Evolutionary conservation across 805 yeast genomes (phyloP).

Genomic region (Schizosaccharomyces cryophilus): DNA sequence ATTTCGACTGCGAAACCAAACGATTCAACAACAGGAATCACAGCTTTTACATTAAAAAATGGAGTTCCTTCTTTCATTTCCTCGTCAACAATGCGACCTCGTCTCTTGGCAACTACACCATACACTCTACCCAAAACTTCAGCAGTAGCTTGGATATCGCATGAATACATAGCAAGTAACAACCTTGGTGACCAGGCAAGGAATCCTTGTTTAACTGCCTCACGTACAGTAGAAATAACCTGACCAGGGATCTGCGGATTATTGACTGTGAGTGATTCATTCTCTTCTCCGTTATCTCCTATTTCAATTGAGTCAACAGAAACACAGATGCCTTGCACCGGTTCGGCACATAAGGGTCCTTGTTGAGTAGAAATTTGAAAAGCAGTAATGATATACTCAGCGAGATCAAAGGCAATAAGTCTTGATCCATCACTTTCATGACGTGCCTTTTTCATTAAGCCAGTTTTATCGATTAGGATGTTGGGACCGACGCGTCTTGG

Average conservation of each 20-base stretch:
- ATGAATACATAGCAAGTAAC: slow-evolving; percentile 74
- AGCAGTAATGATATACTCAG: slow-evolving; percentile 47
- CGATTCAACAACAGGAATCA: slow-evolving; percentile 81
- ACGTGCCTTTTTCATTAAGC: not conserved
- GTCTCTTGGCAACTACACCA: slow-evolving; percentile 71
- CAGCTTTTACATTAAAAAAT: slow-evolving; percentile 64
- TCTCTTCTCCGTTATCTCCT: slow-evolving; percentile 9
- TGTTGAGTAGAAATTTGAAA: slow-evolving; percentile 58
- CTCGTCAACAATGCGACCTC: slow-evolving; percentile 66
- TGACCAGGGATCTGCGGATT: slow-evolving; percentile 32
- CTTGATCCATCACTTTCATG: not conserved
- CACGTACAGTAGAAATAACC: slow-evolving; percentile 46
- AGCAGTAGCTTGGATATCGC: slow-evolving; percentile 85
- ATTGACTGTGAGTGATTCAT: slow-evolving; percentile 10
- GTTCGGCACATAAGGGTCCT: slow-evolving; percentile 80
- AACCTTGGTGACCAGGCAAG: slow-evolving; percentile 70
- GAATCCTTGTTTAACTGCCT: slow-evolving; percentile 43
- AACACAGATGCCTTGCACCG: slow-evolving; percentile 53
- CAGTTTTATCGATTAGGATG: slow-evolving; percentile 32
- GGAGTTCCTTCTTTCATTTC: slow-evolving; percentile 98
- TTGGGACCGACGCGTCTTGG: slow-evolving; percentile 59
- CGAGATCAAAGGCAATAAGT: not conserved
- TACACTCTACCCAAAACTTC: slow-evolving; percentile 91
- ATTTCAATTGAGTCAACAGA: slow-evolving; percentile 9
- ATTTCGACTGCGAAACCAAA: slow-evolving; percentile 93